Evolutionary conservation across 2,329 filamentous ascomycete genomes (phyloP).

Genomic region (Zymoseptoria ardabiliae): DNA sequence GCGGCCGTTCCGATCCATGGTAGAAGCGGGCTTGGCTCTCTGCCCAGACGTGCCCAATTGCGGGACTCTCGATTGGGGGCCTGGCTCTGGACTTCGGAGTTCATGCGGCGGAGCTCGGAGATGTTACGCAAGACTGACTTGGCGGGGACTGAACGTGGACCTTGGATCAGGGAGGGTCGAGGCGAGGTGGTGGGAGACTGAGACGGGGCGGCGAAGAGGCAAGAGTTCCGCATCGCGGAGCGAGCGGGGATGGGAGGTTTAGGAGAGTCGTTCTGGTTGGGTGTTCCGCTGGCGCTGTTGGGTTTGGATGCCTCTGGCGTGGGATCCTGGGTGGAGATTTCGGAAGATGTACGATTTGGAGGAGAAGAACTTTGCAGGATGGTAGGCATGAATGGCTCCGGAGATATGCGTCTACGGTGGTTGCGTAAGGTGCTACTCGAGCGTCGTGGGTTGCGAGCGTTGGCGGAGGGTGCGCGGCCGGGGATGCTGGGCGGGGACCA

Average conservation of each 20-base stretch:
- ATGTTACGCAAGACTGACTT: slow-evolving; percentile 34
- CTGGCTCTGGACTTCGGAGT: slow-evolving; percentile 30
- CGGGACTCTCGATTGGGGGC: slow-evolving; percentile 25
- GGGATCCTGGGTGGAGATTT: background rate
- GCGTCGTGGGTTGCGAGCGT: slow-evolving; percentile 5
- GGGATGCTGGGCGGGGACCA: background rate
- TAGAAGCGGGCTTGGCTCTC: slow-evolving; percentile 32
- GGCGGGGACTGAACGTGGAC: slow-evolving; percentile 31
- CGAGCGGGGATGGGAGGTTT: background rate
- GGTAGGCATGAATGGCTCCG: slow-evolving; percentile 1
- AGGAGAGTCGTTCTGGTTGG: background rate
- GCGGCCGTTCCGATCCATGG: slow-evolving; percentile 18
- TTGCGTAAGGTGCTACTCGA: slow-evolving; percentile 13
- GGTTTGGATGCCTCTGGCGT: background rate
- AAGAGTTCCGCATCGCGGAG: background rate
- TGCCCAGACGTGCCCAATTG: slow-evolving; percentile 34
- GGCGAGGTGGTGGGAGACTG: background rate
- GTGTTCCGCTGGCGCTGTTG: slow-evolving; percentile 3
- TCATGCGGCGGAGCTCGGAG: slow-evolving; percentile 37
- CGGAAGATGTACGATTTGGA: background rate
- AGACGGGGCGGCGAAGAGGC: background rate
- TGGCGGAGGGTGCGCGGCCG: background rate
- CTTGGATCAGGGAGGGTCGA: background rate
- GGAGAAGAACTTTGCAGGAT: slow-evolving; percentile 14
- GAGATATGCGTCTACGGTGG: background rate